Base-by-base conservation (phyloP, 768 basidiomycete species). In the Leucosporidium scottii region DNA sequence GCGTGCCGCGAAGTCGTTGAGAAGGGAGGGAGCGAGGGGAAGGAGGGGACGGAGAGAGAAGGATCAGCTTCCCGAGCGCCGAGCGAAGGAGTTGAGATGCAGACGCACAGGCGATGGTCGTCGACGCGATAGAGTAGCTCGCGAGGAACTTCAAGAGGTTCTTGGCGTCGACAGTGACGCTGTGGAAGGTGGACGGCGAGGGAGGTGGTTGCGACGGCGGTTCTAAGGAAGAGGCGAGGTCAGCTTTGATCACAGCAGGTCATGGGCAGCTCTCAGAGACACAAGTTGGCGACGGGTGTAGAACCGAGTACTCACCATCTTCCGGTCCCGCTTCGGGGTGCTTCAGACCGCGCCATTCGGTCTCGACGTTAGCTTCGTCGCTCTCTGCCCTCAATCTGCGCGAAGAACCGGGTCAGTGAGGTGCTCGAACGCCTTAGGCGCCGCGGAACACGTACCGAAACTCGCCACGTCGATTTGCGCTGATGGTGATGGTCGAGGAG, bases 101-200 rank as follows among this genome's bases (percentile, higher is more conserved):
- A n/a, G 23, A 80, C 88, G 55, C 72, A 90, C 91, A 89, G 39
- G 89, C 90, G 67, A 93, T 91, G 0, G 90, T 91, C 3, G 88
- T 87, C 0, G 86, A 87, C 4, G 88, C 89, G 36, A 93, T 86
- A 30, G 86, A 83, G 76, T 92, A 87, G 64, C 86, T 86, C 72
- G 83, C 87, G 69, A 93, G 80, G 76, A 93, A 92, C 76, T 89
- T 90, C 75, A 87, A 80, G 75, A 93, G 87, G 74, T 87, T 87
- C 57, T 83, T 84, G 21, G 86, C 83, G 15, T 88, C 87, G 9
- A 93, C 81, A 20, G 86, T 81, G 3, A 89, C 88, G 1, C 83
- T 82, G 75, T 84, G 86, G 59, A 88, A 76, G 64, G 85, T 78
- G 27, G 84, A 80, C 3, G 84, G 84, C 67, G 90, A 28, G 76